phyloP scores from a whole-genome alignment of 306 rosid genomes.

The Cucumis sativus region DNA sequence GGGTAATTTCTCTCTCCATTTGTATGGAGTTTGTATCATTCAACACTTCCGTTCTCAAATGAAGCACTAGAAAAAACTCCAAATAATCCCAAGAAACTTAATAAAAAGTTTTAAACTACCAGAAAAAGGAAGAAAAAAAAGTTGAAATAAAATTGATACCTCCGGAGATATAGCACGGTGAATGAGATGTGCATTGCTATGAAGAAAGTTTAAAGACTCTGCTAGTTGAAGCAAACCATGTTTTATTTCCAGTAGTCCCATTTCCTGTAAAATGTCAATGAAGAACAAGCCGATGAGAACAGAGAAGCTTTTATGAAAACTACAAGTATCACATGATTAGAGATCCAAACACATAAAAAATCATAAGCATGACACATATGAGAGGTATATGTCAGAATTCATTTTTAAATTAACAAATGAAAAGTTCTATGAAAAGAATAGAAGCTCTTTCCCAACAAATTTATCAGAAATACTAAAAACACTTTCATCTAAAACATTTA shows the following conservation, averaged over 20 bases:
- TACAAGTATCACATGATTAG: background rate
- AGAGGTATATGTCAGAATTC: background rate
- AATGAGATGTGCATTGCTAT: slow-evolving; percentile 77
- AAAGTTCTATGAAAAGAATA: background rate
- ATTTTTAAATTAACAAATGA: background rate
- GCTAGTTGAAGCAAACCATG: slow-evolving; percentile 96
- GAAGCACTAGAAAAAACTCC: background rate
- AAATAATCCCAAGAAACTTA: background rate
- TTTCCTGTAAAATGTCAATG: slow-evolving; percentile 33
- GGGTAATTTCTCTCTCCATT: background rate
- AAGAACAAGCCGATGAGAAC: background rate
- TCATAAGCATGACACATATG: background rate
- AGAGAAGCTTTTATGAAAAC: background rate
- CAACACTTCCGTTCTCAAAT: background rate
- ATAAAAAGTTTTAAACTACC: background rate
- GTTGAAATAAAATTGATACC: slow-evolving; percentile 24
- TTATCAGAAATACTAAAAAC: background rate
- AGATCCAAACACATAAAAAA: background rate
- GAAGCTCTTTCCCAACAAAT: background rate
- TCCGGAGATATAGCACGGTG: slow-evolving; percentile 93
- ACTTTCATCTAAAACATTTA: background rate
- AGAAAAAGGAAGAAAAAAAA: background rate
- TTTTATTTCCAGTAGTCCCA: slow-evolving; percentile 90
- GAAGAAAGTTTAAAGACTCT: slow-evolving; percentile 87
- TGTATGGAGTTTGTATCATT: background rate